Base-by-base conservation (phyloP, 805 yeast genomes). In the Dipodascus albidus region DNA sequence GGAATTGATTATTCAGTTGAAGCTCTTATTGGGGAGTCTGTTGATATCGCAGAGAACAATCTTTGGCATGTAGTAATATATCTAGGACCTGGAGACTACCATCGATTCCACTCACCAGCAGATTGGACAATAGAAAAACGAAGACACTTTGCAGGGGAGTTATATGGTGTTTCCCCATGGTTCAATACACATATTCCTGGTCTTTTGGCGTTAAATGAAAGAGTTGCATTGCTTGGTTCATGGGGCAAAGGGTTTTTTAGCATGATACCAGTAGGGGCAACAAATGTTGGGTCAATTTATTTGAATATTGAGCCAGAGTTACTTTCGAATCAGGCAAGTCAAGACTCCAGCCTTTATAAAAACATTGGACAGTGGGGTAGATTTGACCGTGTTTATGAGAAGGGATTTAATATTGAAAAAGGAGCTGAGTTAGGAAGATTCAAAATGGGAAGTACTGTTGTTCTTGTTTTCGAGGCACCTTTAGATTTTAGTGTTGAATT, bases 211-310 rank as follows among this genome's bases (percentile, higher is more conserved):
- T 72, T 93, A 60, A 93, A 93, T 66, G 99, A 93, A 70, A 78
- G 99, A 61, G 99, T 93, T 2, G 95, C 99, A 0, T 71, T 93
- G 50, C 76, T 93, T 54, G 99, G 99, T 1, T 82, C 87, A 63
- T 93, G 99, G 99, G 86, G 85, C 65, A 78, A 93, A 66, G 99
- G 99, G 0, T 93, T 93, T 62, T 93, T 93, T 72, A 84, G 95
- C 59, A 93, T 93, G 99, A 91, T 96, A 0, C 97, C 99, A 0
- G 99, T 93, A 11, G 99, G 99, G 11, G 99, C 99, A 22, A 93
- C 99, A 1, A 93, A 93, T 70, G 99, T 93, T 27, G 99, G 99
- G 3, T 84, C 95, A 62, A 93, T 93, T 59, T 82, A 85, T 55
- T 77, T 93, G 59, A 88, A 90, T 64, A 93, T 93, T 64, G 99